phyloP scores from a whole-genome alignment of 2,329 filamentous ascomycete genomes.

The Sporothrix pallida region DNA sequence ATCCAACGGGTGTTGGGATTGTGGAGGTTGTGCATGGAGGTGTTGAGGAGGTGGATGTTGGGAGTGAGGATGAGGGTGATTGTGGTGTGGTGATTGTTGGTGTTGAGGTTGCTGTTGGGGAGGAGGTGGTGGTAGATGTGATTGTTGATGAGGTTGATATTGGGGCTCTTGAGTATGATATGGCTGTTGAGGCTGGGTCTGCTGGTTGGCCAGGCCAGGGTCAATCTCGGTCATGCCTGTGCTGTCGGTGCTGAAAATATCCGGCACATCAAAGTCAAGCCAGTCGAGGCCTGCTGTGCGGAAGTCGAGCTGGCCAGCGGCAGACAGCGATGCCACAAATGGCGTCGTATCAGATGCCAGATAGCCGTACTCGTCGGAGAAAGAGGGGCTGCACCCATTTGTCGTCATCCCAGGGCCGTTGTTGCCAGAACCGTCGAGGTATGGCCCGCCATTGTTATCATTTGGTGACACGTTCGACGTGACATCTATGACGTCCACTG shows the following conservation, averaged over 20 bases:
- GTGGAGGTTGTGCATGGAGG: background rate
- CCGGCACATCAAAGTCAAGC: constrained; percentile 36
- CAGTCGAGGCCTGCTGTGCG: constrained; percentile 35
- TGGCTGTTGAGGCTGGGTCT: background rate
- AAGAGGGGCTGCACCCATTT: constrained; percentile 24
- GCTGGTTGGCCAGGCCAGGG: background rate
- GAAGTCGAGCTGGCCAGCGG: constrained; percentile 33
- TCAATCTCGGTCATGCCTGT: constrained; percentile 4
- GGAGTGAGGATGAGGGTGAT: background rate
- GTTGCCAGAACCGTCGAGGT: background rate
- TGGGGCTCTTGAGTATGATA: background rate
- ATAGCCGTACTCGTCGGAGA: constrained; percentile 33
- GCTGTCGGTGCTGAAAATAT: constrained; percentile 20
- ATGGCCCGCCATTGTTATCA: background rate
- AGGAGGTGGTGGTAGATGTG: background rate
- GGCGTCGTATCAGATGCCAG: constrained; percentile 27
- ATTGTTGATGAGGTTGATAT: constrained; percentile 8
- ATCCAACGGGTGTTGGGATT: background rate
- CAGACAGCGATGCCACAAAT: constrained; percentile 33
- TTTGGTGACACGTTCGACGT: background rate
- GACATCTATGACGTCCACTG: constrained; percentile 6
- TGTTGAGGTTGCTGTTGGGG: background rate
- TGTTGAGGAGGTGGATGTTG: background rate
- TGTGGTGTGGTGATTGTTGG: background rate
- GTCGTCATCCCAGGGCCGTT: background rate